Evolutionary conservation across 495 filamentous ascomycete species (phyloP).

Genomic region (Aspergillus ostianus): DNA sequence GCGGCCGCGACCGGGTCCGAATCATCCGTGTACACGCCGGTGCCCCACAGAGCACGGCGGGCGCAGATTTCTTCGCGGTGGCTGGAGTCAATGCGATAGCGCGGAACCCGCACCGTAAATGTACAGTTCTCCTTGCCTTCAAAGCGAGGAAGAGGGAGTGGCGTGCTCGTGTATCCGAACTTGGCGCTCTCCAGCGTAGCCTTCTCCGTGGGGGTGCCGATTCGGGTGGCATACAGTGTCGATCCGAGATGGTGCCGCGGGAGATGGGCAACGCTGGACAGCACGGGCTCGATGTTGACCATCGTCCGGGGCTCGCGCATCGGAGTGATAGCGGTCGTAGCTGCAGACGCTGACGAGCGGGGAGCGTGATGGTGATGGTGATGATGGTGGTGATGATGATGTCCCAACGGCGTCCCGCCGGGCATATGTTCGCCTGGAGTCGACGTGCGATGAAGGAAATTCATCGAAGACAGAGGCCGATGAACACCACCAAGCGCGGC

Average conservation of each 20-base stretch:
- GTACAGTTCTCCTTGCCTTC: slow-evolving; percentile 87
- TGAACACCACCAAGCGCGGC: slow-evolving; percentile 23
- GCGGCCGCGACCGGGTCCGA: slow-evolving; percentile 90
- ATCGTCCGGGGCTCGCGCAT: slow-evolving; percentile 60
- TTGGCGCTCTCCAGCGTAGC: slow-evolving; percentile 52
- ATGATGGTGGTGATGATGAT: slow-evolving; percentile 50
- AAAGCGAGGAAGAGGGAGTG: slow-evolving; percentile 74
- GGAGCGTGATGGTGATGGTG: slow-evolving; percentile 52
- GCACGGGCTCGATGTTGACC: slow-evolving; percentile 63
- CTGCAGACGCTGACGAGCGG: slow-evolving; percentile 31
- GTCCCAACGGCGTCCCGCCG: slow-evolving; percentile 31
- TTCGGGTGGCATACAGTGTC: slow-evolving; percentile 54
- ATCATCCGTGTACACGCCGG: slow-evolving; percentile 92
- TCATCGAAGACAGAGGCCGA: slow-evolving; percentile 30
- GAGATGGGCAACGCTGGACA: slow-evolving; percentile 65
- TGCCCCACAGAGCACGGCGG: slow-evolving; percentile 82
- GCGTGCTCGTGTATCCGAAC: slow-evolving; percentile 67
- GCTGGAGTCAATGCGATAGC: slow-evolving; percentile 64
- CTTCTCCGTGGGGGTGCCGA: slow-evolving; percentile 46
- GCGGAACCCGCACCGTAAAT: slow-evolving; percentile 80
- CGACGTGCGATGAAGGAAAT: slow-evolving; percentile 37
- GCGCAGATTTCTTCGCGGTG: slow-evolving; percentile 79
- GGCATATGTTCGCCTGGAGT: slow-evolving; percentile 36
- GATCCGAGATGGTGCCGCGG: slow-evolving; percentile 82
- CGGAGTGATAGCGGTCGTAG: slow-evolving; percentile 38